Evolutionary conservation across 2,329 filamentous ascomycete genomes (phyloP), one percentile per base, ranked within the genome.

Genomic region (Colletotrichum endophyticum): DNA sequence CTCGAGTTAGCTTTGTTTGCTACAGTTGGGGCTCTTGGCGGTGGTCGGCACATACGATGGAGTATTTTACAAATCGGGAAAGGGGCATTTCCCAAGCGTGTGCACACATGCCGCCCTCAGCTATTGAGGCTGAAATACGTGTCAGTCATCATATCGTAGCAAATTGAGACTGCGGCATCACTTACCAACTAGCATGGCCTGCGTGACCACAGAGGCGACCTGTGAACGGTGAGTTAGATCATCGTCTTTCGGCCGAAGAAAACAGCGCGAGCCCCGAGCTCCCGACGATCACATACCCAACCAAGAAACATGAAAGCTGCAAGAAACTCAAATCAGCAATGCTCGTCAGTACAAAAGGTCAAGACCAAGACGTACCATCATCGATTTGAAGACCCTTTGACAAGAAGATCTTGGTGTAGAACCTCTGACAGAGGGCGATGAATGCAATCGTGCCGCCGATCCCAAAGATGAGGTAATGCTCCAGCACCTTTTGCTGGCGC

Each of bases 351-450:
- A 34, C 15, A 30, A 22, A 62, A 32, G n/a, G 28, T 32, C 59
- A 12, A 0, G 28, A 0, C 16, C 1, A 8, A 15, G 30, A 1
- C 30, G 30, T 71, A 81, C 80, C 73, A 73, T 81, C 80, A 19
- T 81, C 80, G 12, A 79, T 28, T 5, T 77, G 72, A 1, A 81
- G 53, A 12, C 79, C 79, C n/a, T 75, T 79, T 3, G 79, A 75
- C 8, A 81, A 62, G n/a, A 70, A 82, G 1, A 83, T 62, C 72
- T 83, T 84, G 8, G 82, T 83, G 67, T 80, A 81, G 5, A 79
- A 73, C 15, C 80, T 68, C 62, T 81, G 80, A 8, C 62, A 36
- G 6, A 81, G 19, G 6, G 78, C 71, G 6, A 80, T 30, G 2
- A 77, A 66, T 3, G 80, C 78, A 9, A 81, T 70, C 2, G 67